phyloP scores from a whole-genome alignment of 169 alveolate species.

The Plasmodium coatneyi region DNA sequence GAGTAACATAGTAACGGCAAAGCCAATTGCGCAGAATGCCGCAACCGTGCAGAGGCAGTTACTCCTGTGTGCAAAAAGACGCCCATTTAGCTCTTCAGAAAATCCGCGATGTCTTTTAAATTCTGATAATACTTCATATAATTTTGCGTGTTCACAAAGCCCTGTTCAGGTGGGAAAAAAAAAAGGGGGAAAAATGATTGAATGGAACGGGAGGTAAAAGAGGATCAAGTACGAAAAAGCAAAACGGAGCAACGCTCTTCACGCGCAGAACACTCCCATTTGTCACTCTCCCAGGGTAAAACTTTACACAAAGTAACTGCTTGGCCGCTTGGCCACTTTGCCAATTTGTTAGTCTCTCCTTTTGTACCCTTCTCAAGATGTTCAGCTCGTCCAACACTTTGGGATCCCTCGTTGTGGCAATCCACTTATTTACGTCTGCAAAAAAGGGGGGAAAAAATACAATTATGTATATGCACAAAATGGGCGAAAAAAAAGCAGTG shows the following conservation, averaged over 20 bases:
- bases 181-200: neutral
- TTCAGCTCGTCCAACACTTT: conserved; percentile 5
- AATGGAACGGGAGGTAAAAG: neutral
- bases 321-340: neutral
- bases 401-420: conserved; percentile 26
- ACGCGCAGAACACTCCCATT: neutral
- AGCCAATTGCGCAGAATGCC: neutral
- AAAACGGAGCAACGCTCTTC: neutral
- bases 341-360: neutral
- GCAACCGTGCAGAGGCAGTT: neutral
- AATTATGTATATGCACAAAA: neutral
- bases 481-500: neutral
- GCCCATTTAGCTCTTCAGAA: conserved; percentile 9
- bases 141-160: conserved; percentile 2
- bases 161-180: conserved; percentile 17
- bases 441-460: neutral
- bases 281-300: neutral
- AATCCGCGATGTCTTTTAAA: conserved; percentile 39
- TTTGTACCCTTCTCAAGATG: conserved; percentile 5
- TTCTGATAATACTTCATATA: conserved; percentile 14
- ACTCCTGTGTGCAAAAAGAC: neutral
- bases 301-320: neutral
- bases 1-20: neutral
- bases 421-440: conserved; percentile 62
- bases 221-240: neutral